Evolutionary conservation across 2,329 filamentous ascomycete genomes (phyloP).

Genomic region (Stagonosporopsis tanaceti): DNA sequence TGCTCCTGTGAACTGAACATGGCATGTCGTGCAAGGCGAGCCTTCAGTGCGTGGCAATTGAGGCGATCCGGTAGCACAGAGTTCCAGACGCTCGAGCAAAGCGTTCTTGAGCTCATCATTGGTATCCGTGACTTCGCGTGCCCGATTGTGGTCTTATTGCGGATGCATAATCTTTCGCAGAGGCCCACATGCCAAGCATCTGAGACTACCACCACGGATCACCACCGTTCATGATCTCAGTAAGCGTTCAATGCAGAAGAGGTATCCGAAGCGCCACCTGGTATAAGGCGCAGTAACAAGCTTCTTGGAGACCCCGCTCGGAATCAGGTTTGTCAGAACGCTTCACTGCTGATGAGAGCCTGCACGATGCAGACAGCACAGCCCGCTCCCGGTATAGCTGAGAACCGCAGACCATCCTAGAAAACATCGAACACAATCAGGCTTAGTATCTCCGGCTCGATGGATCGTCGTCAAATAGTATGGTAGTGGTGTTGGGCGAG

Average conservation of each 20-base stretch:
- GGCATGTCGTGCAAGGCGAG: background rate
- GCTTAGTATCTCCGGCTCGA: constrained; percentile 26
- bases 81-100: background rate
- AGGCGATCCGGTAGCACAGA: background rate
- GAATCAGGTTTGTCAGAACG: constrained; percentile 28
- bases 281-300: constrained; percentile 11
- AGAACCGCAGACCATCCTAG: constrained; percentile 25
- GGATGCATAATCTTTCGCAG: constrained; percentile 9
- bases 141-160: constrained; percentile 5
- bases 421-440: constrained; percentile 26
- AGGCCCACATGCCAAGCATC: constrained; percentile 16
- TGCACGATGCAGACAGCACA: constrained; percentile 28
- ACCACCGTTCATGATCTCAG: constrained; percentile 19
- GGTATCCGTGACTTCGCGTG: background rate
- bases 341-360: constrained; percentile 33
- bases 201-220: constrained; percentile 11
- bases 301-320: constrained; percentile 35
- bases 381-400: constrained; percentile 32
- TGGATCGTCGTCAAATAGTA: constrained; percentile 31
- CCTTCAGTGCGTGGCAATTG: background rate
- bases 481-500: constrained; percentile 26
- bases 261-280: constrained; percentile 9
- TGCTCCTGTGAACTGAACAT: background rate
- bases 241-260: constrained; percentile 18
- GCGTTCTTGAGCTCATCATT: background rate